Evolutionary conservation across 1,139 yeast species (phyloP), one percentile per base, ranked within the genome.

Genomic region (Pichia sp.): DNA sequence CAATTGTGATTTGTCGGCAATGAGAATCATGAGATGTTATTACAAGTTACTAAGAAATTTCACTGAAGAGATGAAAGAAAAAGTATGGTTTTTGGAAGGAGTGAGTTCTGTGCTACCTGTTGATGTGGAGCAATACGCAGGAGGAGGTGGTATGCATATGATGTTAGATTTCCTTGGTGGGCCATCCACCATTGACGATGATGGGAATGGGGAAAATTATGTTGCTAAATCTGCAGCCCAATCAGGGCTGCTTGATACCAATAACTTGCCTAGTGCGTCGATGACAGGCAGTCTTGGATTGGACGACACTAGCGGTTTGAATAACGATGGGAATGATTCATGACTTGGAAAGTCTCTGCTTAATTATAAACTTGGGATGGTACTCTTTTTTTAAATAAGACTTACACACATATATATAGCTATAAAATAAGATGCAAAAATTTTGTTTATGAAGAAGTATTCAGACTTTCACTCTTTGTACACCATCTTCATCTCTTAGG

Each of bases 31-130:
- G 87, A 77, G 95, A 62, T 85, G 89, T 50, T 92, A 90, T 72
- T 92, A 90, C 72, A 85, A 87, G 59, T 73, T 92, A 55, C 78
- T 92, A 51, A 75, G 96, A 59, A 81, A 86, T 8, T 92, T 87
- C 69, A 88, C 96, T 0, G 81, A 85, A 26, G 95, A 89, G 64
- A 85, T 87, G 86, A 88, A 87, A 67, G 95, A 90, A 63, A 81
- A 82, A 63, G 95, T 90, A 16, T 92, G 98, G 98, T 92, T 92
- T 64, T 75, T 92, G 60, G 96, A 90, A 69, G 97, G 97, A 1
- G 96, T 92, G 2, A 81, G 95, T 5, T 84, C 84, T 57, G 96
- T 90, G 0, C 75, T 92, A 52, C 95, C 95, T 0, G 90, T 81
- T 15, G 92, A 87, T 68, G 95, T 87, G 23, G 95, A 87, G 59